phyloP scores from a whole-genome alignment of 441 rosid genomes.

The Gossypium aridum region DNA sequence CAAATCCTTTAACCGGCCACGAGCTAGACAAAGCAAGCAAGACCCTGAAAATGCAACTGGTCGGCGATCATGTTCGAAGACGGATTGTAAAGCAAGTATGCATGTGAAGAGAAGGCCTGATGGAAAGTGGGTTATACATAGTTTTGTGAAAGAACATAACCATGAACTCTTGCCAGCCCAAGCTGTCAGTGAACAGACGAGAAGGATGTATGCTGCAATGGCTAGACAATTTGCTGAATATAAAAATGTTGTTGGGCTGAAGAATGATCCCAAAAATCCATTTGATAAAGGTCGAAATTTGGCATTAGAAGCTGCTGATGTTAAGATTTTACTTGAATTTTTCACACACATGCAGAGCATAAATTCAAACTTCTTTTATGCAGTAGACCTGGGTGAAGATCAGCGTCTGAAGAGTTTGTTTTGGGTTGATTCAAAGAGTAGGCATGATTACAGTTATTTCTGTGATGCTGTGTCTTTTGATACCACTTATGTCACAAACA shows the following conservation, averaged over 20 bases:
- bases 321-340: constrained; percentile 44
- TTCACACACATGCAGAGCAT: constrained; percentile 42
- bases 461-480: constrained; percentile 57
- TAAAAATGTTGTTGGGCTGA: constrained; percentile 46
- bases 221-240: constrained; percentile 16
- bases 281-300: constrained; percentile 43
- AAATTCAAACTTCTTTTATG: constrained; percentile 61
- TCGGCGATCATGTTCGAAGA: constrained; percentile 10
- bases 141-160: constrained; percentile 15
- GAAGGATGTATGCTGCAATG: constrained; percentile 17
- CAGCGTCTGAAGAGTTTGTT: constrained; percentile 45
- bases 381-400: constrained; percentile 53
- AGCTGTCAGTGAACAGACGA: constrained; percentile 17
- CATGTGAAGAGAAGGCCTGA: constrained; percentile 17
- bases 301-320: constrained; percentile 46
- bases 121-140: constrained; percentile 18
- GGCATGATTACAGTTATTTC: constrained; percentile 53
- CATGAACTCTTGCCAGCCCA: constrained; percentile 16
- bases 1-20: constrained; percentile 10
- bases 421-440: constrained; percentile 64
- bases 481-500: constrained; percentile 19
- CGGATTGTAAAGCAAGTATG: constrained; percentile 18
- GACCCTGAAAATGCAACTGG: constrained; percentile 10
- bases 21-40: constrained; percentile 16
- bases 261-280: constrained; percentile 47